phyloP scores from a whole-genome alignment of 2,329 filamentous ascomycete species.

The Cladorrhinum sp. region DNA sequence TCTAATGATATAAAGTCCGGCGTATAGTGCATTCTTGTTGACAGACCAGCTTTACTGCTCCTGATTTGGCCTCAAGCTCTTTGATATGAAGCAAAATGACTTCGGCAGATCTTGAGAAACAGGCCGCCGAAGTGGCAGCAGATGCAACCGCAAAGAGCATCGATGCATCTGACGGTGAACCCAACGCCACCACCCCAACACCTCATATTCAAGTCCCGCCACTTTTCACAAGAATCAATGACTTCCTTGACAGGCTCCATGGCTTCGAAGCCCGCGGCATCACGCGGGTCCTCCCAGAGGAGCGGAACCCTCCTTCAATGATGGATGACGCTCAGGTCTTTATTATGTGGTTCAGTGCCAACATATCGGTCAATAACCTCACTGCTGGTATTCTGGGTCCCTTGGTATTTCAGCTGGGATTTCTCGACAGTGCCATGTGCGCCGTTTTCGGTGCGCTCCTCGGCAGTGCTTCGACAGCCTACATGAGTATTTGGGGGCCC shows the following conservation, averaged over 20 bases:
- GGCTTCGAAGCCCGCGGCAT: conserved; percentile 42
- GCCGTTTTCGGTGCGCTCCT: conserved; percentile 29
- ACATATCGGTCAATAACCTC: conserved; percentile 44
- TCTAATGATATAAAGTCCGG: background rate
- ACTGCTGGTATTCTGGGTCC: conserved; percentile 33
- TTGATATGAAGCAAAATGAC: background rate
- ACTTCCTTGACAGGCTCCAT: conserved; percentile 32
- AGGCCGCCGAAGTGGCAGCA: background rate
- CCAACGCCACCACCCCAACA: background rate
- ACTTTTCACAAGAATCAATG: conserved; percentile 22
- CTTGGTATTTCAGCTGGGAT: conserved; percentile 30
- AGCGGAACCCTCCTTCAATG: conserved; percentile 34
- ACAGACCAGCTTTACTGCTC: too few species aligned
- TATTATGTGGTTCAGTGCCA: conserved; percentile 44
- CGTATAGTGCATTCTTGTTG: too few species aligned
- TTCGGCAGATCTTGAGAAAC: background rate
- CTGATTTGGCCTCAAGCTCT: too few species aligned
- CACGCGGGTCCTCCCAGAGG: conserved; percentile 37
- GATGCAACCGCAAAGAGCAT: background rate
- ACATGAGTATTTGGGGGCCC: conserved; percentile 32
- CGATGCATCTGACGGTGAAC: background rate
- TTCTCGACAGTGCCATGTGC: conserved; percentile 29
- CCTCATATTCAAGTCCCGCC: conserved; percentile 6
- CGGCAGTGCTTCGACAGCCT: conserved; percentile 28
- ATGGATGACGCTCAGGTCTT: conserved; percentile 39